These are phyloP conservation scores for Saturnispora saitoi DNA, from an alignment of 805 yeast species.

Conservation along the genomic window DNA sequence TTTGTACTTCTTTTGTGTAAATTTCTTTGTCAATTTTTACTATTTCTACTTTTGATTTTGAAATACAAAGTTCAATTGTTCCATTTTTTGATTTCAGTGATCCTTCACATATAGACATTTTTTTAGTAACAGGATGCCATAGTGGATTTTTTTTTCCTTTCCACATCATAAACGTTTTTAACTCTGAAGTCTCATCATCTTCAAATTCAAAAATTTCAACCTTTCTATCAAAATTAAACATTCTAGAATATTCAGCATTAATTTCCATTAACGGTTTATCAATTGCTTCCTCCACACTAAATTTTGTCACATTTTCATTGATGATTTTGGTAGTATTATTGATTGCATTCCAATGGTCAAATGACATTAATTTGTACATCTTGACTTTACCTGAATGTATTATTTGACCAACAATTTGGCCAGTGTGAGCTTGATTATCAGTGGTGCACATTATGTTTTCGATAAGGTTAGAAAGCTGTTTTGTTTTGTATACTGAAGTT, in stretches of 20 bases:
- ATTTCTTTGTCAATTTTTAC: background rate
- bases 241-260: constrained; percentile 6
- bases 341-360: constrained; percentile 7
- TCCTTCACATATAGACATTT: background rate
- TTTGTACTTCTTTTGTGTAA: background rate
- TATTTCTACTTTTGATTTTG: background rate
- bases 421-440: constrained; percentile 15
- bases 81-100: constrained; percentile 1
- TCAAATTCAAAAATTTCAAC: background rate
- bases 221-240: constrained; percentile 5
- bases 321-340: background rate
- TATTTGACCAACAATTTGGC: constrained; percentile 12
- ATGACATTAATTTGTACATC: constrained; percentile 43
- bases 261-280: constrained; percentile 10
- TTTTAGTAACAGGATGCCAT: background rate
- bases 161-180: constrained; percentile 6
- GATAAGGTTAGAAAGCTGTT: constrained; percentile 10
- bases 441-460: constrained; percentile 16
- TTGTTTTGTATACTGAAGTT: constrained; percentile 36
- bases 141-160: constrained; percentile 1
- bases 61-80: background rate
- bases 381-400: constrained; percentile 54
- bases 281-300: background rate
- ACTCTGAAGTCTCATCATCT: background rate
- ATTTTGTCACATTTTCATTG: background rate